These are phyloP conservation scores for Nemania diffusa DNA, from an alignment of 2,329 filamentous ascomycete species.

Conservation along the genomic window DNA sequence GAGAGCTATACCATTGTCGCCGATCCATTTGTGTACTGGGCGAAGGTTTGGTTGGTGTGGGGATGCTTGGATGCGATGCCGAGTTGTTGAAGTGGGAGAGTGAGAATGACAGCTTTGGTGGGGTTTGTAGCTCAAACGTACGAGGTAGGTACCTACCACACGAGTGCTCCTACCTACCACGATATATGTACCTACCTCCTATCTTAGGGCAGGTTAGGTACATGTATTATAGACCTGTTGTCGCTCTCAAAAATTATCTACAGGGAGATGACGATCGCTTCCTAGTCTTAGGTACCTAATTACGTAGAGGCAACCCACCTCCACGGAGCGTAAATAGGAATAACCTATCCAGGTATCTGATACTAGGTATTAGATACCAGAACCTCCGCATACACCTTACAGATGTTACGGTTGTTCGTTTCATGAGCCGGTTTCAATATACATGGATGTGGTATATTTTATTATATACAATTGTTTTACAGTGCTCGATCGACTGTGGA, in stretches of 20 bases:
- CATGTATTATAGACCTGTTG: no score
- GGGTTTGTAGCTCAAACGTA: slow-evolving; percentile 17
- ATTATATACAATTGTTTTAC: slow-evolving; percentile 34
- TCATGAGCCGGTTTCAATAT: slow-evolving; percentile 7
- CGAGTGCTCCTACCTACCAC: background rate
- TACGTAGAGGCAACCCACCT: no score
- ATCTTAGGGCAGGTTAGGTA: no score
- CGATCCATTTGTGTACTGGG: slow-evolving; percentile 48
- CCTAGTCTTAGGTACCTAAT: no score
- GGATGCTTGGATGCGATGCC: slow-evolving; percentile 25
- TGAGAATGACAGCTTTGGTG: slow-evolving; percentile 40
- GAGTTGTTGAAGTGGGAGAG: slow-evolving; percentile 40
- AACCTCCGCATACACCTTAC: background rate
- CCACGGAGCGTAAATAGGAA: no score
- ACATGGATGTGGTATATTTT: slow-evolving; percentile 13
- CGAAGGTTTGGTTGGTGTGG: slow-evolving; percentile 36
- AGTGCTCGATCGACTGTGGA: slow-evolving; percentile 13
- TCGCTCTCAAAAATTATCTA: no score
- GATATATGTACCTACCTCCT: no score
- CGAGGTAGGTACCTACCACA: background rate
- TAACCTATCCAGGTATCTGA: background rate
- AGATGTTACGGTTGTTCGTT: background rate
- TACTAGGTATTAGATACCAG: background rate
- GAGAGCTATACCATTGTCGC: slow-evolving; percentile 53
- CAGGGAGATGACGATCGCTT: no score